Evolutionary conservation across 768 basidiomycete species (phyloP).

Genomic region (Cystofilobasidium bisporidii): DNA sequence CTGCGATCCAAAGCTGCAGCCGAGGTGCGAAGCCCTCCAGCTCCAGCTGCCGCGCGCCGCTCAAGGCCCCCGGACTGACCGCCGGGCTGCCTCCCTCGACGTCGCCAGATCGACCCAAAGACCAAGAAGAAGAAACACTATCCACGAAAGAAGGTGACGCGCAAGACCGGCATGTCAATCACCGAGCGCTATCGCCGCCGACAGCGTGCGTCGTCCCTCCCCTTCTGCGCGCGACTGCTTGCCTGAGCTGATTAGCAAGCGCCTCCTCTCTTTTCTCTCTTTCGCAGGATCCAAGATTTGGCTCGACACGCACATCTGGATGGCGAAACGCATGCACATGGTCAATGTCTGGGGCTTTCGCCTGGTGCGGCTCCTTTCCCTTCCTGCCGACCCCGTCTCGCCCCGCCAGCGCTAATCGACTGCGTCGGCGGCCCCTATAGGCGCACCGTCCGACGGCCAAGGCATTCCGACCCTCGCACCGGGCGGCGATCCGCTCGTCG

Average conservation of each 20-base stretch:
- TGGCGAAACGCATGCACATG: slow-evolving; percentile 95
- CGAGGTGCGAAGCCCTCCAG: slow-evolving; percentile 53
- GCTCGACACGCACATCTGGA: slow-evolving; percentile 96
- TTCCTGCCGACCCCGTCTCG: background rate
- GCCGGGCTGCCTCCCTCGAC: slow-evolving; percentile 4
- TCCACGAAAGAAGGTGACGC: slow-evolving; percentile 45
- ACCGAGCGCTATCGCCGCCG: slow-evolving; percentile 58
- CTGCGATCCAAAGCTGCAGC: slow-evolving; percentile 68
- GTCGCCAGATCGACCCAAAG: slow-evolving; percentile 48
- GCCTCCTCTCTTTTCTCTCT: background rate
- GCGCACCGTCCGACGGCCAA: slow-evolving; percentile 84
- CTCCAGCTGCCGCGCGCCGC: background rate
- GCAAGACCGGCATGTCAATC: slow-evolving; percentile 43
- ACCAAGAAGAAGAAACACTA: slow-evolving; percentile 50
- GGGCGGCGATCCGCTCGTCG: slow-evolving; percentile 72
- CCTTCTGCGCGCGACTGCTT: background rate
- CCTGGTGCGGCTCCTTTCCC: slow-evolving; percentile 49
- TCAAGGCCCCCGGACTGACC: background rate
- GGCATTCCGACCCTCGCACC: slow-evolving; percentile 78
- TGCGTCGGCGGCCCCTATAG: no score
- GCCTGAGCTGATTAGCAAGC: background rate
- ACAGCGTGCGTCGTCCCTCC: slow-evolving; percentile 50
- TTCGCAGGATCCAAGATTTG: slow-evolving; percentile 68
- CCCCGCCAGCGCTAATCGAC: background rate
- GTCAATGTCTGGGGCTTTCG: slow-evolving; percentile 83